Conservation (phyloP, 2,329 filamentous ascomycete genomes). For the Fusarium oxysporum region DNA sequence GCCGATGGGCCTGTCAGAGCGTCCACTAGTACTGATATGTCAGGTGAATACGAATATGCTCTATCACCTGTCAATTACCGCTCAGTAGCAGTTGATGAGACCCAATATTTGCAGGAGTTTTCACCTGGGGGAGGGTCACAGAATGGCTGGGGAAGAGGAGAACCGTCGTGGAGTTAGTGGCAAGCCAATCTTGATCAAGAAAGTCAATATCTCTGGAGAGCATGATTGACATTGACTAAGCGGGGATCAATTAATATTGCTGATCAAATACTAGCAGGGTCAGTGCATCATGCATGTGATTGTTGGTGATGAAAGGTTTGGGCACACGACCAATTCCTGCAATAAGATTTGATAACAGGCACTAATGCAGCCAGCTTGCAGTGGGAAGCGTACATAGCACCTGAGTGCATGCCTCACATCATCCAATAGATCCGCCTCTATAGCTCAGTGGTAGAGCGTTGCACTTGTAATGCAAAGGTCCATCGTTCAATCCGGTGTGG, state of each 20-base stretch:
- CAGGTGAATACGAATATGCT: slow-evolving; percentile 5
- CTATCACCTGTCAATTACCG: background rate
- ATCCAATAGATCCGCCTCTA: slow-evolving; percentile 16
- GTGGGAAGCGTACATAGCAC: fast-evolving
- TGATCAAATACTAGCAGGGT: background rate
- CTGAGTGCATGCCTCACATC: fast-evolving
- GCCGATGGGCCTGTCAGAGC: slow-evolving; percentile 23
- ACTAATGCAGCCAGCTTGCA: background rate
- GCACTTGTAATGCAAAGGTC: slow-evolving; percentile 36
- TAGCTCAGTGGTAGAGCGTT: slow-evolving; percentile 36
- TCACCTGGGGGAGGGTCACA: background rate
- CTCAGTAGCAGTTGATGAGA: background rate
- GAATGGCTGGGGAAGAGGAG: slow-evolving; percentile 3
- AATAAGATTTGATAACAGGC: background rate
- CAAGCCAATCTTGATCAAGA: slow-evolving; percentile 1
- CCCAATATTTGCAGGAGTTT: background rate
- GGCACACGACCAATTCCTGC: slow-evolving; percentile 9
- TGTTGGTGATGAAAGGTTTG: background rate
- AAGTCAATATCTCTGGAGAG: background rate
- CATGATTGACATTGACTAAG: background rate
- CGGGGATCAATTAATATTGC: background rate
- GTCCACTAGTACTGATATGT: slow-evolving; percentile 18
- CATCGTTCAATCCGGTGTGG: slow-evolving; percentile 36
- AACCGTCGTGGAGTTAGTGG: background rate
- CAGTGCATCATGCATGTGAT: background rate